Evolutionary conservation across 2,329 filamentous ascomycete genomes (phyloP).

Genomic region (Grosmannia serpens): DNA sequence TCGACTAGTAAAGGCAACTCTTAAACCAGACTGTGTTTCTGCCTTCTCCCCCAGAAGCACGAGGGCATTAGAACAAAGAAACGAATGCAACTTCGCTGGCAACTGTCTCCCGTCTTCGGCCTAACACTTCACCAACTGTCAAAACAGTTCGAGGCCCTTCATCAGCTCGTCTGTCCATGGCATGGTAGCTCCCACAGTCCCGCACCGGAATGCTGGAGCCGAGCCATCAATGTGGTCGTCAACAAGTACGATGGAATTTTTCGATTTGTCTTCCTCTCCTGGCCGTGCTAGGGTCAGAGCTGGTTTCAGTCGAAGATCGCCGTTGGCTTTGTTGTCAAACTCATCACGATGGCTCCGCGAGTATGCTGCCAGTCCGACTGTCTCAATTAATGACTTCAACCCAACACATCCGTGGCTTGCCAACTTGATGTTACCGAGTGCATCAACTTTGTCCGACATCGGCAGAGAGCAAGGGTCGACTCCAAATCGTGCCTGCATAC

Average conservation of each 20-base stretch:
- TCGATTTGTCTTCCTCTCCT: not conserved
- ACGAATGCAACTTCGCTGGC: too few species aligned
- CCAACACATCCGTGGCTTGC: slow-evolving; percentile 8
- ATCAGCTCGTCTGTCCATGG: slow-evolving; percentile 9
- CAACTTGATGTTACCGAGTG: not conserved
- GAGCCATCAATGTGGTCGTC: not conserved
- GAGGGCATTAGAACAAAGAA: too few species aligned
- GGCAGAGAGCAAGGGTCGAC: slow-evolving; percentile 7
- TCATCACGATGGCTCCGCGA: not conserved
- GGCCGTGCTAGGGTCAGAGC: not conserved
- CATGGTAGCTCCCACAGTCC: not conserved
- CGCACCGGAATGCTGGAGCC: not conserved
- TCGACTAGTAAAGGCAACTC: too few species aligned
- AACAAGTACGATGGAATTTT: not conserved
- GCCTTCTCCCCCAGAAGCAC: not conserved
- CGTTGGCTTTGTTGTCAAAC: not conserved
- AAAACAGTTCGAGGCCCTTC: slow-evolving; percentile 6
- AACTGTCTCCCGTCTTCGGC: too few species aligned
- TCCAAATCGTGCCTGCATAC: not conserved
- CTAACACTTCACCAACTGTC: not conserved
- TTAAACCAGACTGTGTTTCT: too few species aligned
- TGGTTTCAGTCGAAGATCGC: not conserved
- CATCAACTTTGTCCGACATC: not conserved
- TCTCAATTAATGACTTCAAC: slow-evolving; percentile 8
- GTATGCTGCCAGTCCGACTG: slow-evolving; percentile 7